phyloP scores from a whole-genome alignment of 495 filamentous ascomycete genomes.

The Bathelium albidoporum region DNA sequence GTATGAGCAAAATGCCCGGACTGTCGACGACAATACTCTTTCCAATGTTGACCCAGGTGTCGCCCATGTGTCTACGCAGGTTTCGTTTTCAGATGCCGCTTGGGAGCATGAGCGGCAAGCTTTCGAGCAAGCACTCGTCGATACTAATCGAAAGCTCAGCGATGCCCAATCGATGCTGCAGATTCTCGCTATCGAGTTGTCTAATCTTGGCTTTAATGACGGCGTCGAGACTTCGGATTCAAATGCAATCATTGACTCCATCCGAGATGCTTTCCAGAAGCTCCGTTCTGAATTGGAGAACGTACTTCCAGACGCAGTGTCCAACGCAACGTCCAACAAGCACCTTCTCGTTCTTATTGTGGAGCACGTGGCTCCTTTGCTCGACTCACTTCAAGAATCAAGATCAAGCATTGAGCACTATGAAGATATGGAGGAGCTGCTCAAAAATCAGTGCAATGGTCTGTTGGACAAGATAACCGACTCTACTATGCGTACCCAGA shows the following conservation, averaged over 20 bases:
- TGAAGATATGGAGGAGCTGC: slow-evolving; percentile 9
- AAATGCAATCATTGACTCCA: slow-evolving; percentile 18
- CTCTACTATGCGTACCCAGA: slow-evolving; percentile 10
- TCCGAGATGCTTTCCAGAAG: slow-evolving; percentile 24
- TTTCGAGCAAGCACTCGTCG: slow-evolving; percentile 24
- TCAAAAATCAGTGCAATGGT: slow-evolving; percentile 14
- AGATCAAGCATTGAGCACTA: slow-evolving; percentile 16
- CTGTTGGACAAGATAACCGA: slow-evolving; percentile 23
- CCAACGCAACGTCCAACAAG: slow-evolving; percentile 17
- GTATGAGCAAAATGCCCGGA: not conserved
- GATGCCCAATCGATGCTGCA: slow-evolving; percentile 18
- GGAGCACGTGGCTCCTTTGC: slow-evolving; percentile 18
- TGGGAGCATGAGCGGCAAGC: slow-evolving; percentile 20
- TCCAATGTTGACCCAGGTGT: not conserved
- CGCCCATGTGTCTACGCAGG: not conserved
- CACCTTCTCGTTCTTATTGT: slow-evolving; percentile 23
- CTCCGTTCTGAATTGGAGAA: slow-evolving; percentile 23
- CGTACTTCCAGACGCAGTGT: slow-evolving; percentile 20
- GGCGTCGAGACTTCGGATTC: slow-evolving; percentile 3
- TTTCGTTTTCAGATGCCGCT: slow-evolving; percentile 14
- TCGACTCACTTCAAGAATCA: slow-evolving; percentile 16
- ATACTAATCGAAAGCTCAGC: slow-evolving; percentile 13
- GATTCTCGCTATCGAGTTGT: slow-evolving; percentile 24
- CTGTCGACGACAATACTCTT: not conserved
- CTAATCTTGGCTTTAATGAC: slow-evolving; percentile 23